phyloP scores from a whole-genome alignment of 1,284 basidiomycete genomes.

The Cryptococcus maquisensis region DNA sequence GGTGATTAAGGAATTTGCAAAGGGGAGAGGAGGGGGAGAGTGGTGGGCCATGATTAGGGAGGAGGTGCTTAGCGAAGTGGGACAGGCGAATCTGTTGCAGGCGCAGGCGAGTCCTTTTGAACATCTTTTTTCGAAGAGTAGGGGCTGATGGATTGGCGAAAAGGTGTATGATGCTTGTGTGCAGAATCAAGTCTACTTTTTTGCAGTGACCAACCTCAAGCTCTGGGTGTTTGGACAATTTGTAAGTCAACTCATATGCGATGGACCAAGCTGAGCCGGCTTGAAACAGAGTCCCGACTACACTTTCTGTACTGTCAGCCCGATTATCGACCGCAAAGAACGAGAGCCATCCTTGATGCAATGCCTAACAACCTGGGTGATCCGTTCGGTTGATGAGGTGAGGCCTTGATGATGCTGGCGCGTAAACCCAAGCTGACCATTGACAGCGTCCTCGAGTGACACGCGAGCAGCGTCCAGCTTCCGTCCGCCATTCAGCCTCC shows the following conservation, averaged over 20 bases:
- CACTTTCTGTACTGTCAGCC: conserved; percentile 30
- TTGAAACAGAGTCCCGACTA: conserved; percentile 30
- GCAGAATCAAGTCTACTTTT: conserved; percentile 40
- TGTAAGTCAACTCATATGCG: conserved; percentile 21
- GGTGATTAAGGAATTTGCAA: conserved; percentile 36
- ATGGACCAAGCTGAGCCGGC: not conserved
- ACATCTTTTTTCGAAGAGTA: not conserved
- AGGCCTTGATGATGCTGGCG: conserved; percentile 2
- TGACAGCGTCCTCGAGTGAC: conserved; percentile 13
- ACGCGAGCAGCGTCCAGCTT: not conserved
- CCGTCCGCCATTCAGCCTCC: no score
- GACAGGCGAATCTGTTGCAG: conserved; percentile 43
- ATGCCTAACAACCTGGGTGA: conserved; percentile 37
- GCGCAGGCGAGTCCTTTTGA: conserved; percentile 25
- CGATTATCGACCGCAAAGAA: conserved; percentile 28
- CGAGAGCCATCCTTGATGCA: conserved; percentile 41
- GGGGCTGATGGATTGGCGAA: not conserved
- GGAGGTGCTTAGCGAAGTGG: conserved; percentile 28
- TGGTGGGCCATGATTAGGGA: conserved; percentile 36
- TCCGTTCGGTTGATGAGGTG: conserved; percentile 39
- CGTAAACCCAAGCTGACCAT: not conserved
- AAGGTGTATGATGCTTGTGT: conserved; percentile 44
- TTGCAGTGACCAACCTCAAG: conserved; percentile 42
- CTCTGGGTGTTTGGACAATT: conserved; percentile 48
- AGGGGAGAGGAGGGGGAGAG: conserved; percentile 13